Conservation (phyloP, 768 basidiomycete species). For the Asterophora lycoperdoides region DNA sequence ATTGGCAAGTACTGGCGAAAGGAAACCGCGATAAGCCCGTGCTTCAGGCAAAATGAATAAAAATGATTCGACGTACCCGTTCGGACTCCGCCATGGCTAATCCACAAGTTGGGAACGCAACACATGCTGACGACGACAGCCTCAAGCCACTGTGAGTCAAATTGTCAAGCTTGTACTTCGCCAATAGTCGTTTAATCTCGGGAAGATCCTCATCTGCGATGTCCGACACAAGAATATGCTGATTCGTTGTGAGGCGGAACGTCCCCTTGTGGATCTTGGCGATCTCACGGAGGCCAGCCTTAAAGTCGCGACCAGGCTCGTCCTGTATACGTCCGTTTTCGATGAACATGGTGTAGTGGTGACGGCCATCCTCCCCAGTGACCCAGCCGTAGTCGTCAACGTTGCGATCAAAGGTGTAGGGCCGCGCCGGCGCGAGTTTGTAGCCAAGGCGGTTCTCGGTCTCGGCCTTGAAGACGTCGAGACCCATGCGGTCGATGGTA, state of each 20-base stretch:
- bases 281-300: constrained; percentile 88
- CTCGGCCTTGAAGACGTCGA: constrained; percentile 80
- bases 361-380: constrained; percentile 78
- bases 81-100: constrained; percentile 52
- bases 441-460: constrained; percentile 89
- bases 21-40: background rate
- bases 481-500: constrained; percentile 93
- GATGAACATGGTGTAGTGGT: constrained; percentile 92
- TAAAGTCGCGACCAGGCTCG: constrained; percentile 86
- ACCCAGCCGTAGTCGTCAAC: constrained; percentile 95
- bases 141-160: constrained; percentile 73
- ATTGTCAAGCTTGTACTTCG: constrained; percentile 88
- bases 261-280: constrained; percentile 92
- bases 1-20: constrained; percentile 76
- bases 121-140: constrained; percentile 91
- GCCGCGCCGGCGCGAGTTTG: constrained; percentile 63
- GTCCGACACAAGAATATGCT: constrained; percentile 87
- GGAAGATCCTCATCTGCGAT: constrained; percentile 69
- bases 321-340: constrained; percentile 99
- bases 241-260: constrained; percentile 93
- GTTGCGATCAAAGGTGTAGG: constrained; percentile 82
- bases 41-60: background rate
- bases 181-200: constrained; percentile 72
- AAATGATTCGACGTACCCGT: constrained; percentile 33
- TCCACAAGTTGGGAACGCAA: constrained; percentile 93